Conservation (phyloP, 768 basidiomycete genomes). For the Tephrocybe sp. region DNA sequence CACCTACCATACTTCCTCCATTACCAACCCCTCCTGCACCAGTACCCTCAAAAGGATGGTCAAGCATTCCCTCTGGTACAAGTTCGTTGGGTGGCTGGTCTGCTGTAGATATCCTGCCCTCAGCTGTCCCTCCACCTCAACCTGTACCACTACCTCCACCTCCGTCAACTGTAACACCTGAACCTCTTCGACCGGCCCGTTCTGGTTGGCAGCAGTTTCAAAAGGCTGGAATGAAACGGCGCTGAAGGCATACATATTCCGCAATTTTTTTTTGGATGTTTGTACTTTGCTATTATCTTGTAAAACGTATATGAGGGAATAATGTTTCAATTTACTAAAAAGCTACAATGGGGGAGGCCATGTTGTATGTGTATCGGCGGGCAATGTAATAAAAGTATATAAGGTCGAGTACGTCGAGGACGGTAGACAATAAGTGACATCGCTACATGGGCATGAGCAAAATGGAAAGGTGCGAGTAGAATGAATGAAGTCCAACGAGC, state of each 20-base stretch:
- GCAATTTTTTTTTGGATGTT: background rate
- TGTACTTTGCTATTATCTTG: slow-evolving; percentile 4
- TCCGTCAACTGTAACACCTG: slow-evolving; percentile 6
- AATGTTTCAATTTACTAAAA: slow-evolving; percentile 36
- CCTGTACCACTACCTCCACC: background rate
- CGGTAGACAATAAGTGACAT: slow-evolving; percentile 13
- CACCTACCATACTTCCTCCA: slow-evolving; percentile 9
- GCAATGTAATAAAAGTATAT: slow-evolving; percentile 40
- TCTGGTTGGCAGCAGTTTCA: slow-evolving; percentile 63
- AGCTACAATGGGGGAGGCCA: slow-evolving; percentile 46
- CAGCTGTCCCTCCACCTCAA: background rate
- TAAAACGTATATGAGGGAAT: slow-evolving; percentile 10
- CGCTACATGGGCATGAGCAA: slow-evolving; percentile 10
- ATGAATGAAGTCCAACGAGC: slow-evolving; percentile 19
- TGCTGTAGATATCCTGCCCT: too few species aligned
- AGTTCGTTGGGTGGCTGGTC: slow-evolving; percentile 6
- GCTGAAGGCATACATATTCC: slow-evolving; percentile 10
- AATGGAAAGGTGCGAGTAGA: slow-evolving; percentile 5
- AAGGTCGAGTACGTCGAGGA: slow-evolving; percentile 10
- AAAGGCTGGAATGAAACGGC: slow-evolving; percentile 33
- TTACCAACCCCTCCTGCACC: slow-evolving; percentile 18
- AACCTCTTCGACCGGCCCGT: slow-evolving; percentile 30
- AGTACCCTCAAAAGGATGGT: slow-evolving; percentile 10
- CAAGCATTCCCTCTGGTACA: slow-evolving; percentile 8
- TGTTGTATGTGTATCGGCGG: slow-evolving; percentile 29